Evolutionary conservation across 2,329 filamentous ascomycete species (phyloP), one percentile per base, ranked within the genome.

Genomic region (Alternaria sp.): DNA sequence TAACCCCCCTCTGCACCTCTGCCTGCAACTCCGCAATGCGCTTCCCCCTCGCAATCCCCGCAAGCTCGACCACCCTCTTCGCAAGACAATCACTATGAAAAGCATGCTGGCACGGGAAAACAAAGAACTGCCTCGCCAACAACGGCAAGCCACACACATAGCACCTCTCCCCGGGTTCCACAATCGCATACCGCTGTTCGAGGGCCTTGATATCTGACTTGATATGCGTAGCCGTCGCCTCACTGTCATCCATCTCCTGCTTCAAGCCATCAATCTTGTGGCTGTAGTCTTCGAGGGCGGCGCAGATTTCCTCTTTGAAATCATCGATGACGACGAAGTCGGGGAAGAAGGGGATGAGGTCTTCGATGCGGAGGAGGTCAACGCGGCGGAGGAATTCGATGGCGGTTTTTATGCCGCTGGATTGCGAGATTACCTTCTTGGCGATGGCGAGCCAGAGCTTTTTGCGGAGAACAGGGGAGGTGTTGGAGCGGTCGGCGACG

Each of bases 321-420:
- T 98, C 96, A 77, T 99, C 96, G 66, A 99, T 98, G 55, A 98
- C 92, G 23, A 98, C 93, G 77, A 99, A 99, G 78, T 99, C 96
- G 0, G 96, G 96, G 82, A 99, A 99, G 84, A 99, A 97, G 0
- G 96, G 96, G 44, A 99, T 98, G 28, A 99, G 83, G 74, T 99
- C 96, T 81, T 99, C 96, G 67, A 99, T 99, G 67, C 91, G 91
- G 52, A 99, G 87, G 12, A 98, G 86, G 64, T 97, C 93, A 78
- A 95, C 97, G 10, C 93, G 90, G 70, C 93, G 93, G 12, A 98
- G 86, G 75, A 99, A 97, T 65, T 96, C 93, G 69, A 99, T 97
- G 3, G 96, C 96, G 1, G 81, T 79, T 65, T 84, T 97, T 85
- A 98, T 97, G 55, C 93, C 92, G 62, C 91, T 91, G 7, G 89